Conservation (phyloP, 1,284 basidiomycete genomes). For the Naganishia liquefaciens region DNA sequence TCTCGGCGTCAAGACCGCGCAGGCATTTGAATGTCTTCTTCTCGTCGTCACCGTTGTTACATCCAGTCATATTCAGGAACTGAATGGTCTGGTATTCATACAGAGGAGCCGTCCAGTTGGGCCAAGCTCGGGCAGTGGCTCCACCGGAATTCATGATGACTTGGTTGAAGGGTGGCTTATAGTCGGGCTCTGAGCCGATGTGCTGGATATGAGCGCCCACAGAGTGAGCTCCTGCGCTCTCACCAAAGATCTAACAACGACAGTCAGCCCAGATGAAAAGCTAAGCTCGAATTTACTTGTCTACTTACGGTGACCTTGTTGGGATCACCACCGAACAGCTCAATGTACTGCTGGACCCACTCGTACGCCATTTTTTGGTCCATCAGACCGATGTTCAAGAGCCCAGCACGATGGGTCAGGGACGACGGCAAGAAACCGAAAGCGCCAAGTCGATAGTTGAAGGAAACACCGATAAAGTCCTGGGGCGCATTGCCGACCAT, state of each 20-base stretch:
- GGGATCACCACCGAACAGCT: conserved; percentile 49
- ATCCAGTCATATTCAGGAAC: conserved; percentile 25
- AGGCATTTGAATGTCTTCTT: conserved; percentile 19
- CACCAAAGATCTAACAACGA: conserved; percentile 21
- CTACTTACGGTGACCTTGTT: conserved; percentile 45
- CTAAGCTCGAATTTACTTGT: background rate
- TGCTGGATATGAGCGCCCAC: conserved; percentile 29
- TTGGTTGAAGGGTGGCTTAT: conserved; percentile 20
- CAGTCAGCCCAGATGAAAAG: background rate
- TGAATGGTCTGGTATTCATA: conserved; percentile 21
- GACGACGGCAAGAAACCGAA: conserved; percentile 22
- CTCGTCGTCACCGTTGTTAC: conserved; percentile 11
- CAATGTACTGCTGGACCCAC: conserved; percentile 48
- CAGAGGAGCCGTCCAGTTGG: conserved; percentile 22
- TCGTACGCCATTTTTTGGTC: conserved; percentile 46
- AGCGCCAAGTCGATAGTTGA: conserved; percentile 28
- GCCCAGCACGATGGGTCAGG: conserved; percentile 2
- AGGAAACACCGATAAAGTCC: conserved; percentile 28
- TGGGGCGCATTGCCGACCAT: conserved; percentile 29
- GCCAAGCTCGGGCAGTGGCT: conserved; percentile 25
- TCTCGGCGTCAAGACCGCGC: conserved; percentile 11
- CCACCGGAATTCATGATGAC: conserved; percentile 28
- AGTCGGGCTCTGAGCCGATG: conserved; percentile 13
- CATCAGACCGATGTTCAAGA: conserved; percentile 51
- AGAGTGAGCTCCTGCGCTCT: conserved; percentile 24